Evolutionary conservation across 257 asterid species (phyloP).

Genomic region (Solanum habrochaites): DNA sequence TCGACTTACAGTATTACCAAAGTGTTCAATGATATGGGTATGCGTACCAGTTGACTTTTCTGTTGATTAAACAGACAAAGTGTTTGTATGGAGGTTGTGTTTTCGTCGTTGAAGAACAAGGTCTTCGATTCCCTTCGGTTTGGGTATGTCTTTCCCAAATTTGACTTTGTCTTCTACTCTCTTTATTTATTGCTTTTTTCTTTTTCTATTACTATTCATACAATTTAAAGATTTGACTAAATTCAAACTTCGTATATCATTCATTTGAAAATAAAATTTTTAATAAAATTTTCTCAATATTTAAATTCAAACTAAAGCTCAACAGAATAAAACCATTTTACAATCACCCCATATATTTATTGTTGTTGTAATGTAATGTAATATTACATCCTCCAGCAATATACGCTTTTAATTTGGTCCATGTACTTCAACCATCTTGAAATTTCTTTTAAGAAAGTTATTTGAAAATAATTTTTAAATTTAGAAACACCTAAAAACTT

Average conservation of each 20-base stretch:
- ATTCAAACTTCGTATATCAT: no score
- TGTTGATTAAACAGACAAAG: background rate
- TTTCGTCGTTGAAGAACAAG: background rate
- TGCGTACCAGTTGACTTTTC: constrained; percentile 7
- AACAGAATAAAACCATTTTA: no score
- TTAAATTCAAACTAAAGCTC: background rate
- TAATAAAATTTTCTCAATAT: background rate
- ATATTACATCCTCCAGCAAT: background rate
- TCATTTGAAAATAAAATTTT: no score
- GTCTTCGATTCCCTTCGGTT: background rate
- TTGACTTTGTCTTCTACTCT: background rate
- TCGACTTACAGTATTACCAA: constrained; percentile 33
- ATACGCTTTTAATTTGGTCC: background rate
- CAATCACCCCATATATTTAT: no score
- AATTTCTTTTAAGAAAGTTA: no score
- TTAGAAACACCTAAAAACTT: no score
- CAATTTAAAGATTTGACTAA: no score
- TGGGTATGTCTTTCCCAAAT: background rate
- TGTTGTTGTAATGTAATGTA: background rate
- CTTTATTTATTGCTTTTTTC: background rate
- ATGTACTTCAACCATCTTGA: background rate
- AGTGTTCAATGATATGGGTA: constrained; percentile 9
- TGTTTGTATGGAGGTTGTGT: background rate
- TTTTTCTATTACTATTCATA: background rate
- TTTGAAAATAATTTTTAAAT: no score